Base-by-base conservation (phyloP, 1,284 basidiomycete genomes). In the Rhodotorula mucilaginosa region DNA sequence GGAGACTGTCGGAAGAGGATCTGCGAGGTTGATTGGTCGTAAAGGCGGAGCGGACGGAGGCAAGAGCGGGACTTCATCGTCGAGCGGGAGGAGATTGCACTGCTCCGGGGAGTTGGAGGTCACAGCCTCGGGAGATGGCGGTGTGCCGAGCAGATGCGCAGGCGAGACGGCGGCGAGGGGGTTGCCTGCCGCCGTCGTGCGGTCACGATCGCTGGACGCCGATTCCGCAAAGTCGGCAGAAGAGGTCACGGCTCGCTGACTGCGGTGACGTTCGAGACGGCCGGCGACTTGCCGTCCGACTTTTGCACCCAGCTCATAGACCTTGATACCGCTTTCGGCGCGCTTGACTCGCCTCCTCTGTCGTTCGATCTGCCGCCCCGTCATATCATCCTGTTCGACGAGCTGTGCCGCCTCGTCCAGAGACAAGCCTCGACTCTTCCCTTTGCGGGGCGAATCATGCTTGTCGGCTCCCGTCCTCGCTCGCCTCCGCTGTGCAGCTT, bases 251-350 rank as follows among this genome's bases (percentile, higher is more conserved):
- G 26, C 47, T 12, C 67, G 29, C 18, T 26, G 51, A 21, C 44
- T 70, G 6, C 60, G 47, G 13, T 58, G 63, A 34, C 60, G 34
- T 51, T 71, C 61, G 5, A 74, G 29, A 26, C 61, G 48, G 6
- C 66, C 68, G 1, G 68, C 68, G 8, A 71, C 39, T 16, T 26
- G 61, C 12, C 47, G 44, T 3, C 65, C 72, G 15, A 72, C 23
- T 18, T 57, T 46, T 2, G 61, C 47, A 2, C 70, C 67, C 2
- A 67, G 2, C 31, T 74, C 73, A n/a, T 69, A 69, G 21, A 61
- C 70, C 56, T 58, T 64, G 26, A 76, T 26, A 0, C 66, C 70
- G 26, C 57, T 68, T 54, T 76, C 70, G 1, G 74, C 74, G 19
- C 74, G 19, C 26, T 61, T 58, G 1, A 70, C 65, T 47, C 67